Evolutionary conservation across 352 stramenopile genomes (phyloP).

Genomic region (Peronosclerospora sorghi): DNA sequence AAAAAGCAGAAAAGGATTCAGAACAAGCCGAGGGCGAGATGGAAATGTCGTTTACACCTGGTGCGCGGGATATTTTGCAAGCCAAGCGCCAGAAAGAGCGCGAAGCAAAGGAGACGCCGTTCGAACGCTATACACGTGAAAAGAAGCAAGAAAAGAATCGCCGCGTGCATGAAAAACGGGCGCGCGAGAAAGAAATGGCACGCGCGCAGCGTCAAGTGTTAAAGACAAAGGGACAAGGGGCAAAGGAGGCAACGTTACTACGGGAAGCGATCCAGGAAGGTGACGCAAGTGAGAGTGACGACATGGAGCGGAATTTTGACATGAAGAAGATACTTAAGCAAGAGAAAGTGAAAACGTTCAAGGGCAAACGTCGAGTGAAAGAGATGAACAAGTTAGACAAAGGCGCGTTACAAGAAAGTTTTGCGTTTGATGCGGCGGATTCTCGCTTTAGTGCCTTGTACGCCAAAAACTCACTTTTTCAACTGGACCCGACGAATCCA

Average conservation of each 20-base stretch:
- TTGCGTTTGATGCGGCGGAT: constrained; percentile 65
- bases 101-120: constrained; percentile 72
- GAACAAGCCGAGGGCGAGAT: constrained; percentile 39
- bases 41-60: constrained; percentile 77
- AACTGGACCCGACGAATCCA: constrained; percentile 72
- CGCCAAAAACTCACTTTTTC: constrained; percentile 63
- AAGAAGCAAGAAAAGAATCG: constrained; percentile 83
- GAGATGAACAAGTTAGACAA: constrained; percentile 61
- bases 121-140: constrained; percentile 72
- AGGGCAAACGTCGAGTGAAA: constrained; percentile 71
- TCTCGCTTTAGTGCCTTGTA: constrained; percentile 70
- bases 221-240: constrained; percentile 39
- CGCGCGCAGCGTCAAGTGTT: constrained; percentile 59
- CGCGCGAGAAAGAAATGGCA: constrained; percentile 43
- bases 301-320: constrained; percentile 71
- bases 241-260: constrained; percentile 40
- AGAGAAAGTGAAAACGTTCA: constrained; percentile 63
- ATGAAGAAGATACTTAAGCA: constrained; percentile 72
- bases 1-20: constrained; percentile 23
- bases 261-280: constrained; percentile 45
- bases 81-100: constrained; percentile 68
- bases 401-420: constrained; percentile 58
- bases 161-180: constrained; percentile 70
- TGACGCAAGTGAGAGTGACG: constrained; percentile 23
- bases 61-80: constrained; percentile 51